phyloP scores from a whole-genome alignment of 179 eudicot species.

The Spinacia oleracea region DNA sequence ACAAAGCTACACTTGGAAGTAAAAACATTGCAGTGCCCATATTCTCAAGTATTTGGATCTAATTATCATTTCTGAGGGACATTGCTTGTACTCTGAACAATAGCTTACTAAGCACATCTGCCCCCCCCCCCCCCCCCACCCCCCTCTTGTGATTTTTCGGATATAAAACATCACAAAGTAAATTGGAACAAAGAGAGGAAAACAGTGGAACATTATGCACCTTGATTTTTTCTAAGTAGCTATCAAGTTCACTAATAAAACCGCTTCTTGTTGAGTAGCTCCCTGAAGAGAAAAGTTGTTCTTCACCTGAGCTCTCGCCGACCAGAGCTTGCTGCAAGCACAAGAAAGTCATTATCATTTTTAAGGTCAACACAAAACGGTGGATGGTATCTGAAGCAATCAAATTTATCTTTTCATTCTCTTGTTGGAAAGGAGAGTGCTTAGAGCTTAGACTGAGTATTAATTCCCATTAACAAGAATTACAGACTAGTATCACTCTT shows the following conservation, averaged over 20 bases:
- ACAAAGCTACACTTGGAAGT: neutral
- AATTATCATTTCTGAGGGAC: neutral
- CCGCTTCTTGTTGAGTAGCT: slow-evolving; percentile 45
- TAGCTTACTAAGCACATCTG: neutral
- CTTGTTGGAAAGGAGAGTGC: neutral
- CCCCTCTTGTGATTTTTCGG: neutral
- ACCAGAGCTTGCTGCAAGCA: slow-evolving; percentile 85
- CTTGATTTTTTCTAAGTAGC: slow-evolving; percentile 67
- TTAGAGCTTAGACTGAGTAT: too few relatives aligned
- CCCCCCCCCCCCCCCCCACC: neutral
- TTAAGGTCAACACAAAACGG: neutral
- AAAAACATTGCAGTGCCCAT: neutral
- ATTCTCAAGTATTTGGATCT: neutral
- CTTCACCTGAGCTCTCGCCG: slow-evolving; percentile 90
- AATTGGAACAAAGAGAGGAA: neutral
- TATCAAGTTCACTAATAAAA: slow-evolving; percentile 57
- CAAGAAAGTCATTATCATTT: slow-evolving; percentile 17
- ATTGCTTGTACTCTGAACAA: neutral
- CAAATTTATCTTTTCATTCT: neutral
- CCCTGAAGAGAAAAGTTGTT: slow-evolving; percentile 85
- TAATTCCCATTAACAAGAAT: neutral
- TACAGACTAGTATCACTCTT: neutral
- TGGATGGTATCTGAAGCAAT: neutral
- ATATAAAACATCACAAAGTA: neutral
- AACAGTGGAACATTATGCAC: slow-evolving; percentile 26